Base-by-base conservation (phyloP, 306 rosid genomes). In the Purshia tridentata region DNA sequence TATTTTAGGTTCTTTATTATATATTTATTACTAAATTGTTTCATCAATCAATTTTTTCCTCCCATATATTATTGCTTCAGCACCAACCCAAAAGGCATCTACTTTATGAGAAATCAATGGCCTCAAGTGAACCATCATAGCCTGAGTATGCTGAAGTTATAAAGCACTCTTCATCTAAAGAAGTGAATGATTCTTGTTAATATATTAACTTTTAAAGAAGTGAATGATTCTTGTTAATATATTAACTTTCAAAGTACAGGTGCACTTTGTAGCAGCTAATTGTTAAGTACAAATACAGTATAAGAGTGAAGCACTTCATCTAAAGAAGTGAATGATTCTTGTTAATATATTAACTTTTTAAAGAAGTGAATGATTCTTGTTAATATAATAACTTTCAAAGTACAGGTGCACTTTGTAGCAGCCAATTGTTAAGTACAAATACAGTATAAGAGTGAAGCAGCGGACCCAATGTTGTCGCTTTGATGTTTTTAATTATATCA, bases 31-130 rank as follows among this genome's bases (percentile, higher is more conserved):
- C n/a, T n/a, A n/a, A n/a, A n/a, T n/a, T n/a, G n/a, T n/a, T n/a
- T n/a, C n/a, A n/a, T 55, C 29, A 13, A 61, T 62, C n/a, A n/a
- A n/a, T 14, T 14, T 16, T 57, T 22, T 40, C 51, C 13, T 10
- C 9, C 61, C 23, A 51, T n/a, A 39, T n/a, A n/a, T n/a, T n/a
- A 49, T 75, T 73, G 80, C 53, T 75, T 72, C 80, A 70, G 59
- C 76, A 64, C 76, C 59, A 77, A 69, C 68, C 61, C 67, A 58
- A 85, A 79, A 77, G 88, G 59, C 76, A 69, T 57, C 54, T 66
- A 72, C 81, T 74, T 77, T 80, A 55, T 61, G 64, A 77, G 77
- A 74, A 70, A 70, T 63, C 81, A 73, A 67, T 66, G 87, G 87
- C 53, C 80, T 16, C 0, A 50, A 77, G 77, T 61, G 81, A 67